Evolutionary conservation across 176 grass and related monocot genomes (phyloP), one percentile per base, ranked within the genome.

Genomic region (Ananas comosus): DNA sequence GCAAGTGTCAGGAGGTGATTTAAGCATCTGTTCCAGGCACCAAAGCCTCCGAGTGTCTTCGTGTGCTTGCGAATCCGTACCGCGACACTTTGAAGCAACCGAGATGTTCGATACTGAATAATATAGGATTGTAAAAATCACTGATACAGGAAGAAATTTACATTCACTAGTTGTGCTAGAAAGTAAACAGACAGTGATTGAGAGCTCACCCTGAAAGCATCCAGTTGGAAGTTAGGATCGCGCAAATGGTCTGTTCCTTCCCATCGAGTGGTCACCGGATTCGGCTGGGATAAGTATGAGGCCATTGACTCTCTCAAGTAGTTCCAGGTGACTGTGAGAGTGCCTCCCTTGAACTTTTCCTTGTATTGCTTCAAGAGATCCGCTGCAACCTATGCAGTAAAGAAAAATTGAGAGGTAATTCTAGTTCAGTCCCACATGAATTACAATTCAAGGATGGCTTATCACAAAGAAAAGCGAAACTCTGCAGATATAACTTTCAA

Each of bases 1-100:
- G 94, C 81, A 17, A 99, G 89, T 12, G 84, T 99, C 17, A 99
- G 87, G 29, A 99, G 75, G 78, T 99, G 94, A 71, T 99, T 99
- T 80, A 93, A 91, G 66, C 94, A 99, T 80, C 94, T 93, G 72
- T 99, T 99, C 94, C 94, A 99, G 0, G 94, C 94, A 77, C 94
- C 94, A 66, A 99, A 99, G 53, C 89, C 82, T 70, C 94, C 89
- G n/a, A 93, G 86, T 1, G 78, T 88, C 70, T 83, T 92, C 82
- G 49, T 80, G 51, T 99, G 94, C 78, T 99, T 93, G 63, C 88
- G 86, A 64, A 99, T 86, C 65, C 94, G 79, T 50, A 79, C 82
- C 64, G 89, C 94, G 58, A 88, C 94, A 49, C 89, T 99, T 72
- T 99, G 94, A 68, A 99, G 85, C 63, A 99, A 78, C 16, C 89